Conservation (phyloP, 1,139 yeast genomes). For the Pneumocystis murina region DNA sequence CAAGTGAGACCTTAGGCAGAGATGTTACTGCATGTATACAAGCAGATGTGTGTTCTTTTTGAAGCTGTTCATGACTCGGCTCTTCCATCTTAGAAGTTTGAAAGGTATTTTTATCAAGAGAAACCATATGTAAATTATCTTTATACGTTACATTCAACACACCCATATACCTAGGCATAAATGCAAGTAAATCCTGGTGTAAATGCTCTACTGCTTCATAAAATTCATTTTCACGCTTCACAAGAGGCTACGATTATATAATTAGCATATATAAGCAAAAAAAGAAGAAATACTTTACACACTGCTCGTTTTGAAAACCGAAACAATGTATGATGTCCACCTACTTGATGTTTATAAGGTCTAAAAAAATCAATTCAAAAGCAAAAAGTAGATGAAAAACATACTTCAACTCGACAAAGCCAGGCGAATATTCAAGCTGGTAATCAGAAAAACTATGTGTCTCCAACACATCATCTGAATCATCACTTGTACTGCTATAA, state of each 20-base stretch:
- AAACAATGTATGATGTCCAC: constrained; percentile 96
- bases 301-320: constrained; percentile 82
- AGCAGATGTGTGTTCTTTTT: background rate
- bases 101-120: constrained; percentile 1
- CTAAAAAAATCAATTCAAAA: constrained; percentile 28
- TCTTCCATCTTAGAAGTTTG: background rate
- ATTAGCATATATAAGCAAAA: background rate
- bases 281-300: constrained; percentile 38
- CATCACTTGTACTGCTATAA: background rate
- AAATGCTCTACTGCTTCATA: constrained; percentile 72
- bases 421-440: background rate
- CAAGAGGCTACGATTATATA: constrained; percentile 37
- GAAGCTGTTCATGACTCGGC: background rate
- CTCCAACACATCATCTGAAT: background rate
- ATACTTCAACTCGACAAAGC: background rate
- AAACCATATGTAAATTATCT: constrained; percentile 19
- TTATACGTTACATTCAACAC: constrained; percentile 80
- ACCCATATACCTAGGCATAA: constrained; percentile 90
- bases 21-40: background rate
- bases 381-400: background rate
- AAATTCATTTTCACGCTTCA: constrained; percentile 78
- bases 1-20: constrained; percentile 12
- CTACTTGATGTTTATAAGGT: constrained; percentile 79
- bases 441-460: background rate
- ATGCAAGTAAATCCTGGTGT: constrained; percentile 61